A percentile compares a stretch with the other conserved stretches of the same genome.
These are phyloP conservation scores for Chaetoceros muelleri DNA, from an alignment of 108 stramenopile species.

Conservation along the genomic window DNA sequence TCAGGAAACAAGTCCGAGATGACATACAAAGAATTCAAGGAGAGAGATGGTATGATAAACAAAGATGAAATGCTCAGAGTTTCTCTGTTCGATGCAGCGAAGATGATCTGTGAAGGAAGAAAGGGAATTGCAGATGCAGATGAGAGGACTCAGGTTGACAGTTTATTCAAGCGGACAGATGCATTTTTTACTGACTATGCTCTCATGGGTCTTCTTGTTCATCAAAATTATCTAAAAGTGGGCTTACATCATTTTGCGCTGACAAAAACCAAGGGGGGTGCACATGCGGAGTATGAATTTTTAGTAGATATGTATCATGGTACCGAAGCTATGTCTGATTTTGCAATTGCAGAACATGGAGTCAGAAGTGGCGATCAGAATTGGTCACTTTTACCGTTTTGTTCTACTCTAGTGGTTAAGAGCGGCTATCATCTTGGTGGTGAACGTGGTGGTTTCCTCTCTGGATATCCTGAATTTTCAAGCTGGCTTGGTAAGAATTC, in stretches of 20 bases:
- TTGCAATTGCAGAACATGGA: slow-evolving; percentile 61
- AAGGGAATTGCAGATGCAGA: slow-evolving; percentile 43
- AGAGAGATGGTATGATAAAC: slow-evolving; percentile 45
- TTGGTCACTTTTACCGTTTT: slow-evolving; percentile 86
- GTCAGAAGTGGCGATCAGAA: slow-evolving; percentile 86
- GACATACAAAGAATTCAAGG: slow-evolving; percentile 77
- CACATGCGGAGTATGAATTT: slow-evolving; percentile 20
- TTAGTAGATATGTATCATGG: slow-evolving; percentile 66
- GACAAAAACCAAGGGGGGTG: slow-evolving; percentile 31
- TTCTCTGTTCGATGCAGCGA: slow-evolving; percentile 86
- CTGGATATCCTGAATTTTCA: slow-evolving; percentile 88
- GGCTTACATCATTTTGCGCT: slow-evolving; percentile 30
- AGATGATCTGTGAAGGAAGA: slow-evolving; percentile 68
- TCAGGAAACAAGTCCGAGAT: slow-evolving; percentile 15
- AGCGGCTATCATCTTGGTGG: slow-evolving; percentile 82
- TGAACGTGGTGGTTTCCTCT: slow-evolving; percentile 53
- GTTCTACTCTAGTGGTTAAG: slow-evolving; percentile 74
- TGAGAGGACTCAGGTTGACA: slow-evolving; percentile 30
- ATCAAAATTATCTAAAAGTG: slow-evolving; percentile 89
- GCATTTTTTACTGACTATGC: slow-evolving; percentile 95
- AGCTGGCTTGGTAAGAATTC: slow-evolving; percentile 96
- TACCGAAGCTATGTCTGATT: slow-evolving; percentile 80
- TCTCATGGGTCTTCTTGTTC: slow-evolving; percentile 86
- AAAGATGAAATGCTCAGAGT: slow-evolving; percentile 90
- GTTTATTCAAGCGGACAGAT: slow-evolving; percentile 75